Percentiles rank a stretch among this genome's conserved stretches.
phyloP scores from a whole-genome alignment of 495 filamentous ascomycete species.

The Penicillium ucsense region DNA sequence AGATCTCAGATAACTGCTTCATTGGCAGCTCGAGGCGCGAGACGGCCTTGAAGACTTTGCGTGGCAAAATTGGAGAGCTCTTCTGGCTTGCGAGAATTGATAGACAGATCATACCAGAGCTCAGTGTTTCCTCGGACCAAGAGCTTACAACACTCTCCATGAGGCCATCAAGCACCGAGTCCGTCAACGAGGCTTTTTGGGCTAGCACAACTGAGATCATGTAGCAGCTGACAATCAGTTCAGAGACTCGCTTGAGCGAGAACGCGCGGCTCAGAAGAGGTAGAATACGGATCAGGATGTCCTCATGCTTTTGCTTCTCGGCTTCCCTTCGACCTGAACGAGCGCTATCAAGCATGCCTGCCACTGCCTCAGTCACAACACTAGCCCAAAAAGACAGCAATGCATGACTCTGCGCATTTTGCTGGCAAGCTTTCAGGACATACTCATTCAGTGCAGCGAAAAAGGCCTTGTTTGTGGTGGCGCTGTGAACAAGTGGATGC shows the following conservation, averaged over 20 bases:
- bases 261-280: conserved; percentile 70
- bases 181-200: conserved; percentile 66
- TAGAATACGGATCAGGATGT: conserved; percentile 62
- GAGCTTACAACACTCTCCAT: conserved; percentile 77
- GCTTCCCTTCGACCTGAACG: conserved; percentile 58
- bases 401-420: conserved; percentile 60
- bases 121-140: conserved; percentile 61
- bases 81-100: conserved; percentile 72
- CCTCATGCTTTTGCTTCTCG: conserved; percentile 66
- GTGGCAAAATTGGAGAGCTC: conserved; percentile 45
- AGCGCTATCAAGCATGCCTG: conserved; percentile 65
- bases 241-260: conserved; percentile 57
- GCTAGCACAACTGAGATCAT: conserved; percentile 81
- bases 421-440: conserved; percentile 55
- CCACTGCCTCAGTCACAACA: conserved; percentile 69
- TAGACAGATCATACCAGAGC: conserved; percentile 70
- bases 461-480: conserved; percentile 60
- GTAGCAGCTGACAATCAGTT: conserved; percentile 75
- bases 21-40: conserved; percentile 52
- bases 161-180: conserved; percentile 62
- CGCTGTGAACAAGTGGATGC: conserved; percentile 68
- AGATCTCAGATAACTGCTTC: conserved; percentile 49
- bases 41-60: conserved; percentile 57
- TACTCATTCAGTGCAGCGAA: conserved; percentile 64
- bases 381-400: conserved; percentile 83